Conservation (phyloP, 495 filamentous ascomycete genomes). For the Neurospora africana region DNA sequence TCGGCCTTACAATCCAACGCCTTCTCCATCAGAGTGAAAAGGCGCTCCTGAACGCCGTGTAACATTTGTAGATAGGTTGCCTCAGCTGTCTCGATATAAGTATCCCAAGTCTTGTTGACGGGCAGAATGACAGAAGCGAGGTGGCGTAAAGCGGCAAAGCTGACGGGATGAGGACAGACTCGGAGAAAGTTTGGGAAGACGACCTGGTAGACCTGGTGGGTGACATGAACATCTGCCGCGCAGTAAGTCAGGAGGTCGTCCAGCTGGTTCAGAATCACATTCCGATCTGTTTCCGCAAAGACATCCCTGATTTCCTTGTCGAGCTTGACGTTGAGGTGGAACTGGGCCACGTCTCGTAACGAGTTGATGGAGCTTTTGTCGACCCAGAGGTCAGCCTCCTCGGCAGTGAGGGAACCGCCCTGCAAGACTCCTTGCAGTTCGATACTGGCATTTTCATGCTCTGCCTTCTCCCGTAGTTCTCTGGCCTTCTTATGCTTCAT, state of each 20-base stretch:
- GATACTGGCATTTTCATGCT: constrained; percentile 54
- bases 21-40: constrained; percentile 61
- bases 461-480: constrained; percentile 72
- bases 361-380: constrained; percentile 91
- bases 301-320: constrained; percentile 81
- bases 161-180: constrained; percentile 91
- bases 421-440: constrained; percentile 65
- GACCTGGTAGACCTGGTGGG: constrained; percentile 82
- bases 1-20: constrained; percentile 64
- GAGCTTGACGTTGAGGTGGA: constrained; percentile 84
- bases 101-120: constrained; percentile 76
- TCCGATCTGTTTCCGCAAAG: constrained; percentile 72
- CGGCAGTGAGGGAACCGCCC: constrained; percentile 54
- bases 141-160: constrained; percentile 87
- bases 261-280: constrained; percentile 55
- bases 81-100: constrained; percentile 73
- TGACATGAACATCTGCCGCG: constrained; percentile 86
- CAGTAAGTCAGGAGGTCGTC: constrained; percentile 90
- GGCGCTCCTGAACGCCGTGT: constrained; percentile 60
- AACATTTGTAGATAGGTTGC: constrained; percentile 70
- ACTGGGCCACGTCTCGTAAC: constrained; percentile 88
- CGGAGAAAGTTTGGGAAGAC: constrained; percentile 83
- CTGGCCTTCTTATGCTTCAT: constrained; percentile 87
- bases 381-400: constrained; percentile 93
- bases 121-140: constrained; percentile 87